Conservation (phyloP, 1,284 basidiomycete species). For the Mycena sp. region DNA sequence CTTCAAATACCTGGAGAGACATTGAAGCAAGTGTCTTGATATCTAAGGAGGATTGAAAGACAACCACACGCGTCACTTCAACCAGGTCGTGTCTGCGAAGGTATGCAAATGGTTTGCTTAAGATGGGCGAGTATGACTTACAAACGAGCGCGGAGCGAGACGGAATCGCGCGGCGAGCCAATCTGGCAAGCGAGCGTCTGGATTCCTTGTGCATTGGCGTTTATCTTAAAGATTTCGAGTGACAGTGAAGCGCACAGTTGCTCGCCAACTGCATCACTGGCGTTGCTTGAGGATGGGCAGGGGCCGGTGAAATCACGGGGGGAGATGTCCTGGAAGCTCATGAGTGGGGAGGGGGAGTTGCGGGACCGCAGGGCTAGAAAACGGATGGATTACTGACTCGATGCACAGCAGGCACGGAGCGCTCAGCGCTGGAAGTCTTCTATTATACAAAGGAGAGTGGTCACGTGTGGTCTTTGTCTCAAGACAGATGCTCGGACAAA, state of each 20-base stretch:
- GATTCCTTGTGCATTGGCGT: background rate
- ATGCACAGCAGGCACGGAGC: too few species aligned
- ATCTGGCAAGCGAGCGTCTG: background rate
- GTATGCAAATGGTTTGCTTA: too few species aligned
- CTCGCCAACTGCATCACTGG: too few species aligned
- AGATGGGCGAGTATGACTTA: background rate
- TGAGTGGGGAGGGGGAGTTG: background rate
- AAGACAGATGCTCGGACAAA: too few species aligned
- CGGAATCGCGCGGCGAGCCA: background rate
- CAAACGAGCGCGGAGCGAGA: background rate
- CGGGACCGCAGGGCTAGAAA: too few species aligned
- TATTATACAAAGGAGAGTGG: too few species aligned
- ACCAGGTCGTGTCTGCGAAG: background rate
- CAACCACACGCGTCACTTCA: background rate
- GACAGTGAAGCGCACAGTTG: background rate
- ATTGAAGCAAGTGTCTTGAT: background rate
- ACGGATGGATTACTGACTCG: too few species aligned
- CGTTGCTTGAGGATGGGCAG: too few species aligned
- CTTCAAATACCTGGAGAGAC: background rate
- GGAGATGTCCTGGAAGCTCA: background rate
- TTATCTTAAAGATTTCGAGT: background rate
- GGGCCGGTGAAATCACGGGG: background rate
- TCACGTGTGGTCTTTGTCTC: too few species aligned
- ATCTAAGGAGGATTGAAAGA: background rate
- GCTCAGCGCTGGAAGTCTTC: too few species aligned